A percentile compares a stretch with the other conserved stretches of the same genome.
Evolutionary conservation across 176 grass and related monocot genomes (phyloP).

Genomic region (Hordeum vulgare): DNA sequence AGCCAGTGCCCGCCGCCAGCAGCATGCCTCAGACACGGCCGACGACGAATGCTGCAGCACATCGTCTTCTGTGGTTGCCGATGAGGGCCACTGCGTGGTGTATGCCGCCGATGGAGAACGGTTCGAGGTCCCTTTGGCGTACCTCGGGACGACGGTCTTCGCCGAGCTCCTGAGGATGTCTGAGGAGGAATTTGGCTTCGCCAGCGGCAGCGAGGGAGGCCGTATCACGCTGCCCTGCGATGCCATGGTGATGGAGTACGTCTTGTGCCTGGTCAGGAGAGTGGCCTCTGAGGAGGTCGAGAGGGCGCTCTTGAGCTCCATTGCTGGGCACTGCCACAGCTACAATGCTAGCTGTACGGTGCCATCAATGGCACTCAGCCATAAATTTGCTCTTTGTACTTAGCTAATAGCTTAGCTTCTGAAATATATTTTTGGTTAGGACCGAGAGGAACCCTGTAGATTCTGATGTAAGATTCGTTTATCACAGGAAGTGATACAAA

Average conservation of each 20-base stretch:
- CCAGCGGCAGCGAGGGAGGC: neutral
- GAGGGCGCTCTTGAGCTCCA: neutral
- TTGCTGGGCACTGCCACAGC: neutral
- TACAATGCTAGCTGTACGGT: neutral
- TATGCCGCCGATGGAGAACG: neutral
- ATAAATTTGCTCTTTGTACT: neutral
- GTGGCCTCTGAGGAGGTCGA: neutral
- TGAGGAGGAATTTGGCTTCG: slow-evolving; percentile 29
- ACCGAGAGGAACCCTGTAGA: neutral
- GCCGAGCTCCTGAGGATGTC: slow-evolving; percentile 30
- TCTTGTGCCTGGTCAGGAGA: neutral
- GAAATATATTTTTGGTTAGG: neutral
- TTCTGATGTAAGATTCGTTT: neutral
- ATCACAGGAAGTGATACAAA: neutral
- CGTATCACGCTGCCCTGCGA: neutral
- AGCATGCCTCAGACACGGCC: neutral
- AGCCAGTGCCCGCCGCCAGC: neutral
- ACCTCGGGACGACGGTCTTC: slow-evolving; percentile 8
- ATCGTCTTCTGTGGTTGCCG: neutral
- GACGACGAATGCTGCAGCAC: neutral
- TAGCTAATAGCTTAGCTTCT: neutral
- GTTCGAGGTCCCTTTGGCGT: slow-evolving; percentile 8
- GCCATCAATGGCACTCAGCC: neutral
- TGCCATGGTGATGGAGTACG: neutral
- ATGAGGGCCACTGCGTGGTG: neutral